Conservation (phyloP, 768 basidiomycete genomes). For the Lentinula lateritia region DNA sequence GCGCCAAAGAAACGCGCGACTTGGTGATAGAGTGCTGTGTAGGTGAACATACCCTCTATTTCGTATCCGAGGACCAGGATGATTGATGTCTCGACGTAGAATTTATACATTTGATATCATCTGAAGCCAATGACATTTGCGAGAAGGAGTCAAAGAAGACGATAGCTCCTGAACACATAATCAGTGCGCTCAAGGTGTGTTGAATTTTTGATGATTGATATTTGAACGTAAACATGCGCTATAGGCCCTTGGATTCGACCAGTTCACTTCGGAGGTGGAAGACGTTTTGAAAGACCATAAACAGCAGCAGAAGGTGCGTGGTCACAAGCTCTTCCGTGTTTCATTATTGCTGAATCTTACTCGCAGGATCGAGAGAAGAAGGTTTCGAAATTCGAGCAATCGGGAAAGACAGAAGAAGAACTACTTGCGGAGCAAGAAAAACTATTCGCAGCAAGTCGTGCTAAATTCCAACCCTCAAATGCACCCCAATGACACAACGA, state of each 20-base stretch:
- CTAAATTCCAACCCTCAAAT: conserved; percentile 57
- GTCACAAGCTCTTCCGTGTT: background rate
- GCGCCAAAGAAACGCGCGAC: conserved; percentile 95
- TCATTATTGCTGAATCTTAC: conserved; percentile 8
- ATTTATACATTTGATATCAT: conserved; percentile 96
- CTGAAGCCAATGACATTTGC: conserved; percentile 96
- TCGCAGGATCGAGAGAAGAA: conserved; percentile 85
- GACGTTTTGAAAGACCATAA: conserved; percentile 95
- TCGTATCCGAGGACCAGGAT: background rate
- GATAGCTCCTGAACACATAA: conserved; percentile 96
- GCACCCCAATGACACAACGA: conserved; percentile 38
- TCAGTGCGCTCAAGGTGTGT: conserved; percentile 80
- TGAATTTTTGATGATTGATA: background rate
- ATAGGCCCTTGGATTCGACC: conserved; percentile 89
- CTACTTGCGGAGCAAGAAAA: conserved; percentile 82
- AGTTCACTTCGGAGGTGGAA: conserved; percentile 85
- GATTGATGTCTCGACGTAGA: conserved; percentile 44
- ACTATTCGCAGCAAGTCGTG: conserved; percentile 88
- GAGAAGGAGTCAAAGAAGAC: conserved; percentile 99
- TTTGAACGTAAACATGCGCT: conserved; percentile 1
- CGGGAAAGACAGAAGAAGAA: conserved; percentile 89
- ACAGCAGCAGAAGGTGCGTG: conserved; percentile 82
- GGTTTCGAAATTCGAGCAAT: conserved; percentile 81
- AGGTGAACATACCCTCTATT: conserved; percentile 59
- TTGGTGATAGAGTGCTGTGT: conserved; percentile 98